These are phyloP conservation scores for Gastrodia elata DNA, from an alignment of 106 monocot genomes.

Conservation along the genomic window DNA sequence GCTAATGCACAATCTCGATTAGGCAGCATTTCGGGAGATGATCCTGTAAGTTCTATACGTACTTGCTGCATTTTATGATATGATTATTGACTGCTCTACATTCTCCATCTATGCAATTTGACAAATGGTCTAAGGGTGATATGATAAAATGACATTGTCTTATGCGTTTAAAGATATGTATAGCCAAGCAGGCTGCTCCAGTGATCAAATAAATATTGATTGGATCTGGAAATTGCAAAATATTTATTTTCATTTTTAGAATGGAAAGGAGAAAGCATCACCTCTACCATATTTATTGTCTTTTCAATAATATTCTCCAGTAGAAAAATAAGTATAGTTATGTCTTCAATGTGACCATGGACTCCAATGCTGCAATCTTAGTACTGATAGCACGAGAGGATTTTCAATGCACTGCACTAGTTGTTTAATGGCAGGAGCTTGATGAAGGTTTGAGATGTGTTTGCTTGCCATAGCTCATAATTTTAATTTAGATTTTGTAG, in stretches of 20 bases:
- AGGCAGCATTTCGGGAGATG: conserved; percentile 41
- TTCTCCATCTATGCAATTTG: background rate
- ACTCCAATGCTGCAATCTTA: background rate
- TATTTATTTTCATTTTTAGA: background rate
- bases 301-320: background rate
- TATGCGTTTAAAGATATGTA: background rate
- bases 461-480: too few relatives aligned
- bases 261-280: background rate
- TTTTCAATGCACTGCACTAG: too few relatives aligned
- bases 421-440: too few relatives aligned
- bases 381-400: background rate
- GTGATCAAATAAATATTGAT: background rate
- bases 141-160: background rate
- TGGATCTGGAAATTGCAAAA: background rate
- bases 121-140: background rate
- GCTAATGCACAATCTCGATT: conserved; percentile 90
- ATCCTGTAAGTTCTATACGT: conserved; percentile 49
- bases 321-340: background rate
- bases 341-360: background rate
- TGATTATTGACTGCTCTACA: background rate
- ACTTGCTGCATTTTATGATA: background rate
- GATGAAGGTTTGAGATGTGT: too few relatives aligned
- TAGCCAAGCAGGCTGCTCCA: background rate
- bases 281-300: background rate
- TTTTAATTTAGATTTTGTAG: too few relatives aligned